Conservation (phyloP, 768 basidiomycete genomes). For the Hypholoma fasciculare region DNA sequence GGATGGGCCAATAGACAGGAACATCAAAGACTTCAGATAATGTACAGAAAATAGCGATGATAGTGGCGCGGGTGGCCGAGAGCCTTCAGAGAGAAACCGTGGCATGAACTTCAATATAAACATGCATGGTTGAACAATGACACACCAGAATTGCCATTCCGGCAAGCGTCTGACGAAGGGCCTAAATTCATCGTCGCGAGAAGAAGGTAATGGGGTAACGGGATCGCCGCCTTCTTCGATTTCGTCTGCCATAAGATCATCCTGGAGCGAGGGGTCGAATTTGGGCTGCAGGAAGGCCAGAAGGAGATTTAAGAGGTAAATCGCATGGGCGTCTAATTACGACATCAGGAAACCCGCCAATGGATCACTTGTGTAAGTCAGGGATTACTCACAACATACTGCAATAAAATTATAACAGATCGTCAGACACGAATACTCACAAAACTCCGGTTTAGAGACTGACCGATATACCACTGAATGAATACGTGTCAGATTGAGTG, state of each 20-base stretch:
- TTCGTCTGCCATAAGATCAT: constrained; percentile 91
- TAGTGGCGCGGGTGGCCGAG: constrained; percentile 85
- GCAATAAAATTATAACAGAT: neutral
- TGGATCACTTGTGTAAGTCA: neutral
- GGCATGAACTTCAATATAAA: neutral
- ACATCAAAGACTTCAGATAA: constrained; percentile 88
- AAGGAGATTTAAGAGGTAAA: constrained; percentile 94
- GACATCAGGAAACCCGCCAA: constrained; percentile 9
- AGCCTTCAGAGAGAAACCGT: constrained; percentile 54
- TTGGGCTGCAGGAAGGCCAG: constrained; percentile 97
- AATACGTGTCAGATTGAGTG: constrained; percentile 9
- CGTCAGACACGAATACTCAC: constrained; percentile 1
- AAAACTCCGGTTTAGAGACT: constrained; percentile 30
- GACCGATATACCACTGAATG: constrained; percentile 88
- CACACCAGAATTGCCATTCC: constrained; percentile 95
- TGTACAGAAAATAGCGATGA: constrained; percentile 79
- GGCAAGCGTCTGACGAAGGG: constrained; percentile 95
- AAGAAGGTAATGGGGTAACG: constrained; percentile 58
- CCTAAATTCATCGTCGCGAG: constrained; percentile 90
- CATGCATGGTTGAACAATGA: neutral
- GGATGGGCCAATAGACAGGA: constrained; percentile 99
- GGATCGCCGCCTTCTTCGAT: constrained; percentile 89
- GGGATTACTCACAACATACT: constrained; percentile 68
- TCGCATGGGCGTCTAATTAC: constrained; percentile 79
- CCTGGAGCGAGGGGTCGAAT: constrained; percentile 95